A percentile compares a stretch with the other conserved stretches of the same genome.
These are phyloP conservation scores for Astrephomene gubernaculifera DNA, from an alignment of 139 green algal genomes.

Conservation along the genomic window DNA sequence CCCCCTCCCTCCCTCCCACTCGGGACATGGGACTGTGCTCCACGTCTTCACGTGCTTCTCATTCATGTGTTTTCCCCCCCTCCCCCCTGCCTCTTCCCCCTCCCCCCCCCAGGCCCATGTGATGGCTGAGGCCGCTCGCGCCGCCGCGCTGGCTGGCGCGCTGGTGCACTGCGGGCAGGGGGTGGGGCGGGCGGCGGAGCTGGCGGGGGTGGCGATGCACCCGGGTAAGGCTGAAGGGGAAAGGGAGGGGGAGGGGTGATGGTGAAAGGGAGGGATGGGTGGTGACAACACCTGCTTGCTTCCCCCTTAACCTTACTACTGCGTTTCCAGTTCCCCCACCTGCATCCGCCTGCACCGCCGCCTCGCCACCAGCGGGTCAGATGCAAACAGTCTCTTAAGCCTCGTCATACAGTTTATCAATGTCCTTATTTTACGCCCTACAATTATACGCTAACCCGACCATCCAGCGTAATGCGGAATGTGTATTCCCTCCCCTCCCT, in stretches of 20 bases:
- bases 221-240: not conserved
- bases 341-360: too few species aligned
- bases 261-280: not conserved
- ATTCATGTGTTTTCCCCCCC: not conserved
- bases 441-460: too few species aligned
- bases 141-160: slow-evolving; percentile 23
- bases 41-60: not conserved
- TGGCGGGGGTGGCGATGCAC: slow-evolving; percentile 32
- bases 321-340: too few species aligned
- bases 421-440: too few species aligned
- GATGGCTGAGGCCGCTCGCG: not conserved
- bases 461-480: too few species aligned
- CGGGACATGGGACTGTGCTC: not conserved
- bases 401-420: too few species aligned
- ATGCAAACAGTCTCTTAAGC: too few species aligned
- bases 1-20: not conserved
- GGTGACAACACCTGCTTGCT: too few species aligned
- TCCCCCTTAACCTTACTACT: too few species aligned
- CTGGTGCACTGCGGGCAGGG: slow-evolving; percentile 50
- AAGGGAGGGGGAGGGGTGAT: not conserved
- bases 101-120: not conserved
- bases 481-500: not conserved
- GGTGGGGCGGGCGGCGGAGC: slow-evolving; percentile 26
- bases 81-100: not conserved
- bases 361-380: too few species aligned